Conservation (phyloP, 1,284 basidiomycete species). For the Agaricales sp. region DNA sequence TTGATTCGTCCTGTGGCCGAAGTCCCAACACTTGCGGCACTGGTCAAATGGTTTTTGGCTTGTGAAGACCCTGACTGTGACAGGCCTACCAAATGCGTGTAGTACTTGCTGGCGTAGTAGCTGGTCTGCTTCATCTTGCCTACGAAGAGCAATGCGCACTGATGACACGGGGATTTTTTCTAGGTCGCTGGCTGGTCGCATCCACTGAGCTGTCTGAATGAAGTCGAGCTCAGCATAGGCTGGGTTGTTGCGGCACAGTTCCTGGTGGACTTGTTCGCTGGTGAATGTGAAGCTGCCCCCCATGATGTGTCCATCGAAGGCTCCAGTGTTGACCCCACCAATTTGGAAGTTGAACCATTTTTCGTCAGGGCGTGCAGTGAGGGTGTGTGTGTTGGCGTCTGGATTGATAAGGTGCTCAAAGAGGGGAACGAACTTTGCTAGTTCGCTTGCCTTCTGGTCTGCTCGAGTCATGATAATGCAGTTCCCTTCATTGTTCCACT, state of each 20-base stretch:
- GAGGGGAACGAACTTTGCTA: slow-evolving; percentile 6
- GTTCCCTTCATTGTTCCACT: slow-evolving; percentile 16
- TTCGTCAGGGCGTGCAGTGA: slow-evolving; percentile 12
- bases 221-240: slow-evolving; percentile 5
- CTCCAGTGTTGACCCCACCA: slow-evolving; percentile 13
- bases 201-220: background rate
- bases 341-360: slow-evolving; percentile 18
- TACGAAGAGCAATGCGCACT: slow-evolving; percentile 15
- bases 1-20: slow-evolving; percentile 6
- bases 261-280: slow-evolving; percentile 8
- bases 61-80: slow-evolving; percentile 12
- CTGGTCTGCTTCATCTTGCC: slow-evolving; percentile 11
- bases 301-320: slow-evolving; percentile 5
- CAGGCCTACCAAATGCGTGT: slow-evolving; percentile 13
- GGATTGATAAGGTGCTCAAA: slow-evolving; percentile 10
- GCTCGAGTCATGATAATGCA: slow-evolving; percentile 12
- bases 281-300: slow-evolving; percentile 2
- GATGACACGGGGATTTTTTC: slow-evolving; percentile 10
- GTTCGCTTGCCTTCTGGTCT: slow-evolving; percentile 15
- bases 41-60: slow-evolving; percentile 13
- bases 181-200: slow-evolving; percentile 9
- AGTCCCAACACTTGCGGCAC: slow-evolving; percentile 13
- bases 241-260: slow-evolving; percentile 13
- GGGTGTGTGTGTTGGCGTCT: background rate
- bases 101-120: slow-evolving; percentile 12